These are phyloP conservation scores for Mycena galopus DNA, from an alignment of 768 basidiomycete species.

Conservation along the genomic window DNA sequence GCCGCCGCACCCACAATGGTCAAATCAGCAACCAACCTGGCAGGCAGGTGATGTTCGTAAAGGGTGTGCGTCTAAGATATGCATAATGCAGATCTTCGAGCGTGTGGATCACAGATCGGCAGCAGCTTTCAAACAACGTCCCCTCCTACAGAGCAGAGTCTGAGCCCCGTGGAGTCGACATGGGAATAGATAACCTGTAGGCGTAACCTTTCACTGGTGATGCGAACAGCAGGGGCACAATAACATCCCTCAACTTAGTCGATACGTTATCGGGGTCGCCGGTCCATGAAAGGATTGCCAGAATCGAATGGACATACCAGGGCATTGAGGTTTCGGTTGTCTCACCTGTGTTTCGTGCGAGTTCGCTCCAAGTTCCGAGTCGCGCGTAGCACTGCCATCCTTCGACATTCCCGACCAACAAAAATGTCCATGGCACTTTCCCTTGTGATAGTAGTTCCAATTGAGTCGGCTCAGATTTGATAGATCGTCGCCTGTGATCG, in stretches of 20 bases:
- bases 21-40: constrained; percentile 6
- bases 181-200: constrained; percentile 1
- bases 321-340: not conserved
- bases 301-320: not conserved
- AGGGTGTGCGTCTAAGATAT: no score
- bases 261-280: not conserved
- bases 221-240: not conserved
- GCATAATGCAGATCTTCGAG: constrained; percentile 3
- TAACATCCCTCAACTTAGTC: no score
- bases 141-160: not conserved
- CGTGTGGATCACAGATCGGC: not conserved
- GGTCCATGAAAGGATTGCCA: not conserved
- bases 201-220: constrained; percentile 6
- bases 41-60: not conserved
- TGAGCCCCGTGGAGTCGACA: constrained; percentile 19
- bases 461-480: constrained; percentile 10
- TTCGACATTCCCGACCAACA: not conserved
- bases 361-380: no score
- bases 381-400: not conserved
- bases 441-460: no score
- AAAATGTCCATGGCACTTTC: not conserved
- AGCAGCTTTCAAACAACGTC: not conserved
- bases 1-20: constrained; percentile 13
- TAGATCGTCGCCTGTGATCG: not conserved
- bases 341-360: not conserved